Conservation (phyloP, 2,329 filamentous ascomycete species). For the Knufia petricola region DNA sequence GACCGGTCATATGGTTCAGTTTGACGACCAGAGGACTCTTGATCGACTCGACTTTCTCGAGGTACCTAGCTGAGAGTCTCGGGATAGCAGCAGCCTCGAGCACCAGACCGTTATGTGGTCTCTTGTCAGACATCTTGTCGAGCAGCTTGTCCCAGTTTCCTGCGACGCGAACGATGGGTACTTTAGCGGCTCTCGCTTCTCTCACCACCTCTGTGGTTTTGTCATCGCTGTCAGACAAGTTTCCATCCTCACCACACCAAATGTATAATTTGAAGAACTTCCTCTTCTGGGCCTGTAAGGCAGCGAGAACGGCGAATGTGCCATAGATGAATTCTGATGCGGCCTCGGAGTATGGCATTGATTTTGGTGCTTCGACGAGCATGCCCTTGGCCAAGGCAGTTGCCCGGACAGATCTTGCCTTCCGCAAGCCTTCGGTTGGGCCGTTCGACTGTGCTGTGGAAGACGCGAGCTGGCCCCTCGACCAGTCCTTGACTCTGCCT, state of each 20-base stretch:
- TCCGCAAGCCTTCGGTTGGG: neutral
- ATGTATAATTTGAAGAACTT: slow-evolving; percentile 80
- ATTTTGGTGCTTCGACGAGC: neutral
- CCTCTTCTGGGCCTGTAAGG: slow-evolving; percentile 58
- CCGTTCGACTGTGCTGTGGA: too few species aligned
- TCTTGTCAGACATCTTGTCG: slow-evolving; percentile 70
- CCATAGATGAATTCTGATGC: slow-evolving; percentile 91
- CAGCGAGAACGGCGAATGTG: slow-evolving; percentile 67
- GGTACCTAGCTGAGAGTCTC: slow-evolving; percentile 53
- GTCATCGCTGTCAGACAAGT: slow-evolving; percentile 36
- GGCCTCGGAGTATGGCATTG: slow-evolving; percentile 65
- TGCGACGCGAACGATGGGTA: slow-evolving; percentile 51
- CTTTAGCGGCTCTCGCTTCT: slow-evolving; percentile 31
- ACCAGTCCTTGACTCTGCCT: too few species aligned
- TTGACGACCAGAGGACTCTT: neutral
- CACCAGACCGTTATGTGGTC: slow-evolving; percentile 83
- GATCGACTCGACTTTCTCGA: slow-evolving; percentile 33
- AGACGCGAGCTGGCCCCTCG: too few species aligned
- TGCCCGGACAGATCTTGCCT: neutral
- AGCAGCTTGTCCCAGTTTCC: slow-evolving; percentile 55
- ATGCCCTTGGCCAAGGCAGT: neutral
- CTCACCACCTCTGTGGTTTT: slow-evolving; percentile 35
- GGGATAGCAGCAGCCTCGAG: slow-evolving; percentile 81
- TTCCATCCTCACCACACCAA: slow-evolving; percentile 49
- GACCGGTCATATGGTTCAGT: neutral